Evolutionary conservation across 2,329 filamentous ascomycete species (phyloP).

Genomic region (Aspergillus piperis): DNA sequence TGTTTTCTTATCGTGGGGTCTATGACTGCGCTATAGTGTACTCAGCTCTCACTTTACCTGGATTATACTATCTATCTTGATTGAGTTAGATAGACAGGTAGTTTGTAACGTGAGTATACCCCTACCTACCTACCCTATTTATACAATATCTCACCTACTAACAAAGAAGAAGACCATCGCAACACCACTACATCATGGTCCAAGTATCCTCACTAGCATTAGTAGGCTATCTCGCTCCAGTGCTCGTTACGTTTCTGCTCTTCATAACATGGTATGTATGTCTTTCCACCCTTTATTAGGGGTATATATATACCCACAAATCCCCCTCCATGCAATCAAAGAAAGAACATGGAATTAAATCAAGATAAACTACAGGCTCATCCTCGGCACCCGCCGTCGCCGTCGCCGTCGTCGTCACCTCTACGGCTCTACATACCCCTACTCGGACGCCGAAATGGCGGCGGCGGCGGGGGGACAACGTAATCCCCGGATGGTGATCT

Average conservation of each 20-base stretch:
- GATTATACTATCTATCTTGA: no score
- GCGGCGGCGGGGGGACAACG: not conserved
- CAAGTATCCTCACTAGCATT: slow-evolving; percentile 13
- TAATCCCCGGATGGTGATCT: no score
- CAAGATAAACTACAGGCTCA: slow-evolving; percentile 9
- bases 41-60: no score
- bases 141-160: no score
- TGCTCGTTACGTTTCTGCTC: slow-evolving; percentile 20
- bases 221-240: slow-evolving; percentile 22
- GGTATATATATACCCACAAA: no score
- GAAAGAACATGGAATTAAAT: not conserved
- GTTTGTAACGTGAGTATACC: no score
- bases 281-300: not conserved
- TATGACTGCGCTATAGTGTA: no score
- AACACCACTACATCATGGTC: slow-evolving; percentile 2
- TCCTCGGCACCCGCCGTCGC: slow-evolving; percentile 14
- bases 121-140: no score
- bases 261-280: slow-evolving; percentile 22
- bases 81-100: no score
- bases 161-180: no score
- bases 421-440: slow-evolving; percentile 1
- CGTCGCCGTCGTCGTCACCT: slow-evolving; percentile 10
- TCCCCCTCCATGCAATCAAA: not conserved
- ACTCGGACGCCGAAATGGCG: slow-evolving; percentile 16
- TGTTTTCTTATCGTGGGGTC: no score